Evolutionary conservation across 2,329 filamentous ascomycete species (phyloP), one percentile per base, ranked within the genome.

Genomic region (Fusarium sp.): DNA sequence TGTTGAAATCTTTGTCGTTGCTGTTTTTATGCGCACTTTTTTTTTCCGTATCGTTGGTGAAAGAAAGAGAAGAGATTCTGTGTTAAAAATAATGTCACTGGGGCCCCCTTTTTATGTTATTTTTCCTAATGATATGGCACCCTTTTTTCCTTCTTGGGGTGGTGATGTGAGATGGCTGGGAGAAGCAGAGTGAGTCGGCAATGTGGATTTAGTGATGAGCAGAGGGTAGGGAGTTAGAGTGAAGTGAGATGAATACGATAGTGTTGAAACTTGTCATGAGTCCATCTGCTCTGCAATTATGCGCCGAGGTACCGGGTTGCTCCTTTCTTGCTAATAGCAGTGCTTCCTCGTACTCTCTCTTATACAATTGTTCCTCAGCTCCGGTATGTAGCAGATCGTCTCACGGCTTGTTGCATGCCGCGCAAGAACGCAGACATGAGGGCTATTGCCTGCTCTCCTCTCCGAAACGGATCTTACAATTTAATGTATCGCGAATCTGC

Each of bases 111-210:
- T 68, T 69, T 56, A 59, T 64, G 52, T 35, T 68, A 57, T 47
- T 42, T 32, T 66, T 77, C 54, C 64, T 77, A 75, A 77, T 77
- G 71, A 60, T 58, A 77, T 66, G 75, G 58, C 66, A 59, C 37
- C 62, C 57, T 69, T 73, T 69, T 43, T 32, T 38, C 47, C 43
- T 76, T 73, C 64, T 49, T 15, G 35, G 53, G 56, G 23, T 54
- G 30, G 18, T 46, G 50, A 53, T 52, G 35, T 43, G 52, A 37
- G 12, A 10, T 49, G n/a, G 46, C 9, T 16, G 9, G 33, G 32
- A 16, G 23, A 23, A 21, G 49, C 16, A 28, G 33, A 21, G 25
- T 30, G 33, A 40, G 21, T 33, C 2, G 30, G 11, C 8, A 11
- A 33, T 50, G 30, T 23, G 47, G 30, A 19, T 33, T 33, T 15